Percentiles rank a stretch among this genome's conserved stretches.
Evolutionary conservation across 2,329 filamentous ascomycete species (phyloP).

Genomic region (Aspergillus phoenicis): DNA sequence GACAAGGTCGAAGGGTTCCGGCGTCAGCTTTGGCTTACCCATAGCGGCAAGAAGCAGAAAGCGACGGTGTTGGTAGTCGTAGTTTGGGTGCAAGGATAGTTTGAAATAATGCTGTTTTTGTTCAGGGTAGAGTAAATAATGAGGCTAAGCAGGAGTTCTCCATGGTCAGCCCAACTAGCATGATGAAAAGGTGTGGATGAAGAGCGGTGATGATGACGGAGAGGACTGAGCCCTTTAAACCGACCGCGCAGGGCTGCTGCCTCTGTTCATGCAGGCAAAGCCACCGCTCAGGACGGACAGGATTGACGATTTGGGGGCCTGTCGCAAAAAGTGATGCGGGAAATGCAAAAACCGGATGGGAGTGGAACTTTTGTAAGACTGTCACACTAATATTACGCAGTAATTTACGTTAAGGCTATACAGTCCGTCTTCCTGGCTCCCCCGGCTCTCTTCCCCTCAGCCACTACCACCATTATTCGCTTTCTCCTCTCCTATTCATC

Average conservation of each 20-base stretch:
- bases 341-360: background rate
- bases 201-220: conserved; percentile 2
- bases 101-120: background rate
- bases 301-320: background rate
- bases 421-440: background rate
- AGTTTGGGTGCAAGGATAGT: background rate
- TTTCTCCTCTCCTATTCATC: background rate
- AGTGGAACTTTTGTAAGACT: background rate
- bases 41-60: background rate
- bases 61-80: background rate
- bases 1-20: background rate
- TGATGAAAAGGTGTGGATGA: background rate
- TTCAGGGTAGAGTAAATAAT: background rate
- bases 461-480: no score
- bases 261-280: background rate
- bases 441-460: background rate
- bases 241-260: background rate
- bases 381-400: background rate
- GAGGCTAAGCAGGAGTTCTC: background rate
- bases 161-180: background rate
- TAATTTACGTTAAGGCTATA: background rate
- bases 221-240: background rate
- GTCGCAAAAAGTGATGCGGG: background rate
- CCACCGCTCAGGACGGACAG: background rate
- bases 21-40: conserved; percentile 7